A percentile compares a stretch with the other conserved stretches of the same genome.
Conservation (phyloP, 2,329 filamentous ascomycete species). For the Ceratocystis variospora region DNA sequence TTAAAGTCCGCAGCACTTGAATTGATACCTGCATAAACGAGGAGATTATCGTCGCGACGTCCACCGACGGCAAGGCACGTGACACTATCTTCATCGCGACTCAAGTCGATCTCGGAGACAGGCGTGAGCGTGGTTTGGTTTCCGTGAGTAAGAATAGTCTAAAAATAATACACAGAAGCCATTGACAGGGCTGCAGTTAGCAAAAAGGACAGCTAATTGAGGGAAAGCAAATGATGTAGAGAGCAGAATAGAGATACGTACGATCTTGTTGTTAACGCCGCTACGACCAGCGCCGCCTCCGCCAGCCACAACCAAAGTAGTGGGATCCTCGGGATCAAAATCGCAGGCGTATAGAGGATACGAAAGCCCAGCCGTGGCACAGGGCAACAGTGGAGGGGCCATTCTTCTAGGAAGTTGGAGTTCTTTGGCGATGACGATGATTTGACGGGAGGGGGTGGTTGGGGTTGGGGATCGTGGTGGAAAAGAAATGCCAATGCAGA, state of each 20-base stretch:
- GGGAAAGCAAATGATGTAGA: neutral
- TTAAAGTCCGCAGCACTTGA: slow-evolving; percentile 58
- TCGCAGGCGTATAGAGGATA: slow-evolving; percentile 82
- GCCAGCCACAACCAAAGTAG: slow-evolving; percentile 66
- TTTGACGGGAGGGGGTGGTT: neutral
- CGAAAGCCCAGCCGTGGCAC: slow-evolving; percentile 52
- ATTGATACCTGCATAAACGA: slow-evolving; percentile 66
- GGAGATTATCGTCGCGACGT: slow-evolving; percentile 37
- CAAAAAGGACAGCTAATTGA: neutral
- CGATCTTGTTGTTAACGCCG: slow-evolving; percentile 78
- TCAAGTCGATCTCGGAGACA: slow-evolving; percentile 60
- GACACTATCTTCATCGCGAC: slow-evolving; percentile 76
- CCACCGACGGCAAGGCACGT: slow-evolving; percentile 63
- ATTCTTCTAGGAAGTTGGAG: slow-evolving; percentile 22
- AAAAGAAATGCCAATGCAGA: neutral
- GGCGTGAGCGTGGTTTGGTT: slow-evolving; percentile 49
- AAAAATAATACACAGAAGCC: neutral
- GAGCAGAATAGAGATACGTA: slow-evolving; percentile 31
- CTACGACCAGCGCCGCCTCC: slow-evolving; percentile 72
- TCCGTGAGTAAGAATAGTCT: slow-evolving; percentile 62
- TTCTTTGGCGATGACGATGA: slow-evolving; percentile 1
- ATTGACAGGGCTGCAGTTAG: neutral
- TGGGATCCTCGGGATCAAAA: slow-evolving; percentile 69
- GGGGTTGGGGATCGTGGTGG: neutral
- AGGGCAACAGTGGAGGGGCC: slow-evolving; percentile 30